Conservation (phyloP, 805 yeast genomes). For the Hanseniaspora meyeri region DNA sequence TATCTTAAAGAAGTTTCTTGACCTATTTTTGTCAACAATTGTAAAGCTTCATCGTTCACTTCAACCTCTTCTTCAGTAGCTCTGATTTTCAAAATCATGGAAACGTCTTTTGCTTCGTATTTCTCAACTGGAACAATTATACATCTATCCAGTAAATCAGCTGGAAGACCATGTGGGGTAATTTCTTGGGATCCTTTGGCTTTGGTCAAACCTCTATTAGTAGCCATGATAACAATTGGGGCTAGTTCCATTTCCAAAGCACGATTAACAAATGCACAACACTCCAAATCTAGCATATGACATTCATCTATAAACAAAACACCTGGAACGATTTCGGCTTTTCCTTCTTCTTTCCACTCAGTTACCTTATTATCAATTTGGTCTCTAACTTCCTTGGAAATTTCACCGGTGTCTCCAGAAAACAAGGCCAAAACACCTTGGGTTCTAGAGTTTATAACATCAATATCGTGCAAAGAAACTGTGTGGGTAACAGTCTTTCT, state of each 20-base stretch:
- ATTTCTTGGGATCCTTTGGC: slow-evolving; percentile 88
- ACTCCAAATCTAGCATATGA: slow-evolving; percentile 94
- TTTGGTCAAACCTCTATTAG: slow-evolving; percentile 87
- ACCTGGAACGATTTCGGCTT: slow-evolving; percentile 95
- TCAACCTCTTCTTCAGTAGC: slow-evolving; percentile 92
- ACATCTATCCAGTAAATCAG: slow-evolving; percentile 85
- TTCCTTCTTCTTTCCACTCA: slow-evolving; percentile 98
- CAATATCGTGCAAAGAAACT: slow-evolving; percentile 94
- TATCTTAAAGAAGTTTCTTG: slow-evolving; percentile 83
- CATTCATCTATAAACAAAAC: slow-evolving; percentile 96
- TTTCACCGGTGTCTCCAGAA: slow-evolving; percentile 96
- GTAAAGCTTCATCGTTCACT: slow-evolving; percentile 67
- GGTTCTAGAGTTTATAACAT: slow-evolving; percentile 91
- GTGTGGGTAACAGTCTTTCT: slow-evolving; percentile 94
- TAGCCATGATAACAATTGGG: slow-evolving; percentile 96
- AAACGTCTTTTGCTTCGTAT: slow-evolving; percentile 72
- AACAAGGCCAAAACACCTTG: slow-evolving; percentile 95
- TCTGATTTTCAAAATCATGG: slow-evolving; percentile 74
- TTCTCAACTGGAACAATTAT: slow-evolving; percentile 78
- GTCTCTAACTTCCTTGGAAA: slow-evolving; percentile 85
- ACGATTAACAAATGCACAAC: slow-evolving; percentile 87
- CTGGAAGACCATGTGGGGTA: slow-evolving; percentile 96
- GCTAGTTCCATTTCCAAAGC: slow-evolving; percentile 95
- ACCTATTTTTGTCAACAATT: slow-evolving; percentile 78
- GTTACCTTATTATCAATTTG: slow-evolving; percentile 95